A percentile compares a stretch with the other conserved stretches of the same genome.
phyloP scores from a whole-genome alignment of 106 monocot genomes.

The Dioscorea alata region DNA sequence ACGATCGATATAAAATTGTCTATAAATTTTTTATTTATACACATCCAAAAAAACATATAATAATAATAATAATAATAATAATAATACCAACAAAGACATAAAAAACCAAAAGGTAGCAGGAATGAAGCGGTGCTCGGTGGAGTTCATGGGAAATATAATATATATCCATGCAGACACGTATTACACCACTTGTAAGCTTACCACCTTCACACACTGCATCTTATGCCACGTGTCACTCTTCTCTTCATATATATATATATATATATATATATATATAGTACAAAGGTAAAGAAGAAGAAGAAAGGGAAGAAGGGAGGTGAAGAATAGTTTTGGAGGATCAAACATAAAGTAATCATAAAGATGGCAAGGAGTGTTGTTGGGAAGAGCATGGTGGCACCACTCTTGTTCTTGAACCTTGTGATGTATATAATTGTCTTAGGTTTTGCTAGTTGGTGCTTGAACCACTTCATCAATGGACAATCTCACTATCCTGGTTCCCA shows the following conservation, averaged over 20 bases:
- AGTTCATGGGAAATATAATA: too few species aligned
- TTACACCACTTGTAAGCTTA: not conserved
- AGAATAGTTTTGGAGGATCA: too few species aligned
- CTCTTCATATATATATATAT: not conserved
- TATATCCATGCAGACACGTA: not conserved
- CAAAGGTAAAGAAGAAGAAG: too few species aligned
- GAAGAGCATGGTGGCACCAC: constrained; percentile 33
- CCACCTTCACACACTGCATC: not conserved
- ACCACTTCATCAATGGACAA: constrained; percentile 67
- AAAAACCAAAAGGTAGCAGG: too few species aligned
- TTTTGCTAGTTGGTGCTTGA: constrained; percentile 58
- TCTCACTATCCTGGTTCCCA: constrained; percentile 34
- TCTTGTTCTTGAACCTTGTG: constrained; percentile 51
- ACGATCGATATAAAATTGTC: too few species aligned
- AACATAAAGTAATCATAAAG: too few species aligned
- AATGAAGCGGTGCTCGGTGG: too few species aligned
- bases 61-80: too few species aligned
- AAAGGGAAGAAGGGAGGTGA: not conserved
- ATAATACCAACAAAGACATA: too few species aligned
- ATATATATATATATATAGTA: not conserved
- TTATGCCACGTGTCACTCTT: not conserved
- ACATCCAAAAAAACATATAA: too few species aligned
- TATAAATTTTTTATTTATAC: too few species aligned
- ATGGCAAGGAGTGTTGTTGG: constrained; percentile 17
- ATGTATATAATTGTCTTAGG: constrained; percentile 56